Base-by-base conservation (phyloP, 176 grass and related monocot species). In the Tillandsia leiboldiana region DNA sequence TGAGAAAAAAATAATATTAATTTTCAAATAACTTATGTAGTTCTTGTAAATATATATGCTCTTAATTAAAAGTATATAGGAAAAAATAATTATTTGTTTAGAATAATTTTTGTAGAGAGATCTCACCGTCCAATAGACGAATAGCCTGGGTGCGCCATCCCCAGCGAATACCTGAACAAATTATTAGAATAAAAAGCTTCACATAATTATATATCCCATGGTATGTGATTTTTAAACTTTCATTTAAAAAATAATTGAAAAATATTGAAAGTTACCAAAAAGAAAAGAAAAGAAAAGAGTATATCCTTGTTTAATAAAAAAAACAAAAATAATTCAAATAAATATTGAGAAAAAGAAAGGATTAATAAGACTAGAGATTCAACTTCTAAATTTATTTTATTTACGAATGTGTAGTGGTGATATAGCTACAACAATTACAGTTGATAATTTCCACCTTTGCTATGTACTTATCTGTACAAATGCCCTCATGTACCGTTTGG, bases 121-220 rank as follows among this genome's bases (percentile, higher is more conserved):
- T 29, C 70, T 58, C 42, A 72, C 70, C 24, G 51, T 72, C 70
- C 70, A 72, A 20, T 48, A 72, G 33, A 51, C 48, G 70, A 72
- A 72, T 14, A 72, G 57, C 53, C 70, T 72, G 9, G 70, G 11
- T 15, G 18, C 15, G 15, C 26, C 47, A 28, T 20, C 15, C 2
- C 51, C 51, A 58, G 20, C 15, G 2, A 58, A 8, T 14, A 58
- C 70, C 51, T 58, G 26, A 58, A 9, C 0, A 58, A 4, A 20
- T 1, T 7, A 20, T 1, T 7, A 14, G 8, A 57, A 57, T 4
- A 57, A 14, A 33, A 33, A 3, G 29, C 29, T 0, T 33, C 3
- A 33, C 3, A 33, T 3, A 33, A 33, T 33, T 33, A 20, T 20
- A 20, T 20, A 3, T 33, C 2, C 3, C 29, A 33, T 5, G 29